Conservation (phyloP, 805 yeast genomes). For the Brettanomyces nanus region DNA sequence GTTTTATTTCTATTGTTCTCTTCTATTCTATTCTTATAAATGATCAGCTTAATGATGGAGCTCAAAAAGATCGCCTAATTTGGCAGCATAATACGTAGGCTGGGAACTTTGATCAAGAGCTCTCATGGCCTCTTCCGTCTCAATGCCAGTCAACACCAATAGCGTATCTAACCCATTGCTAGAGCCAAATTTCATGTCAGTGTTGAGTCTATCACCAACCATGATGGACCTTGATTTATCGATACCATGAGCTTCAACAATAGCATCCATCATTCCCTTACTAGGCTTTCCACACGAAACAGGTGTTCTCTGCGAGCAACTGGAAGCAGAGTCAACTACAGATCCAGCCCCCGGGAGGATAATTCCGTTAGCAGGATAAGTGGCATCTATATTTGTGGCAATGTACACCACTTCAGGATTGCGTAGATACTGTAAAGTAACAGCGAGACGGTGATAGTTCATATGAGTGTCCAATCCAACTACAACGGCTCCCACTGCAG, state of each 20-base stretch:
- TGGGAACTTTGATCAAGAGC: constrained; percentile 30
- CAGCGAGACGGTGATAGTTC: constrained; percentile 75
- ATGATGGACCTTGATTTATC: constrained; percentile 63
- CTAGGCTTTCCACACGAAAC: constrained; percentile 88
- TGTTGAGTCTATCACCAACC: constrained; percentile 94
- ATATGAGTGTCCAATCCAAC: constrained; percentile 76
- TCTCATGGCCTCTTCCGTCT: constrained; percentile 56
- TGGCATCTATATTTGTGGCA: constrained; percentile 93
- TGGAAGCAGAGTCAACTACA: constrained; percentile 67
- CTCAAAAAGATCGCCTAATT: constrained; percentile 72
- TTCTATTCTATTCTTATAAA: too few species aligned
- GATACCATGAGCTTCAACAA: constrained; percentile 55
- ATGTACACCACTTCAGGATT: constrained; percentile 62
- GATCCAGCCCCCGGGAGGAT: constrained; percentile 95
- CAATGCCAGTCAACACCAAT: constrained; percentile 88
- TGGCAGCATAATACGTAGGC: constrained; percentile 64
- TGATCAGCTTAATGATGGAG: constrained; percentile 21
- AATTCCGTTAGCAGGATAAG: constrained; percentile 83
- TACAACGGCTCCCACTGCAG: constrained; percentile 76
- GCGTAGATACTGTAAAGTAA: constrained; percentile 72
- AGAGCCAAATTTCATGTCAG: constrained; percentile 89
- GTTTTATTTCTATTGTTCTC: too few species aligned
- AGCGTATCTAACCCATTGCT: constrained; percentile 83
- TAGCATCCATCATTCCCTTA: constrained; percentile 82
- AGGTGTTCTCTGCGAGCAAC: constrained; percentile 74